Percentiles rank a stretch among this genome's conserved stretches.
These are phyloP conservation scores for Arthrinium puccinioides DNA, from an alignment of 2,329 filamentous ascomycete species.

Conservation along the genomic window DNA sequence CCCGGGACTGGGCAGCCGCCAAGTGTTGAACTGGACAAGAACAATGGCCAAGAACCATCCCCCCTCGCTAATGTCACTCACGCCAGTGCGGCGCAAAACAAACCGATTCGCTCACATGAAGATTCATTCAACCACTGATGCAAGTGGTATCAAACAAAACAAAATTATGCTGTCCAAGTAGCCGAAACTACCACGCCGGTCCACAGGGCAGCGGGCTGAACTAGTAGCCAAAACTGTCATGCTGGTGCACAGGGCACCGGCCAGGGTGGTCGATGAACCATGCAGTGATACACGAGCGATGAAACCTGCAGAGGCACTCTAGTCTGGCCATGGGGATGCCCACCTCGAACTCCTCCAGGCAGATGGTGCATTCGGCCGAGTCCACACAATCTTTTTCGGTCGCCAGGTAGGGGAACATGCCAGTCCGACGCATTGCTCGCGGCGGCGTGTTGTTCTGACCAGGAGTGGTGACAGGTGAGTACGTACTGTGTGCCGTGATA, in stretches of 20 bases:
- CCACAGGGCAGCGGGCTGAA: no score
- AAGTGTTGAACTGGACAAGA: no score
- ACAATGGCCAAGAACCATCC: no score
- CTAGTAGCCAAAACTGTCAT: constrained; percentile 50
- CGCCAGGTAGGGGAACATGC: constrained; percentile 57
- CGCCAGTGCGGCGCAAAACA: no score
- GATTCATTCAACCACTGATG: no score
- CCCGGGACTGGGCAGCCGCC: no score
- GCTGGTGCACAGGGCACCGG: constrained; percentile 59
- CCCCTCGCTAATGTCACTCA: no score
- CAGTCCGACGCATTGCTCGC: constrained; percentile 39
- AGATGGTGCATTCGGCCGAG: constrained; percentile 61
- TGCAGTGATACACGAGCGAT: constrained; percentile 50
- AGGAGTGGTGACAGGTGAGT: constrained; percentile 25
- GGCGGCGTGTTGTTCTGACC: constrained; percentile 19
- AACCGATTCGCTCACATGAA: no score
- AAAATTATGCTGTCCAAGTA: no score
- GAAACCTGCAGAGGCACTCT: constrained; percentile 61
- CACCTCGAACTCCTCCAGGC: constrained; percentile 57
- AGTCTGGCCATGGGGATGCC: constrained; percentile 57
- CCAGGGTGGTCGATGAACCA: constrained; percentile 59
- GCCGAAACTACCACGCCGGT: no score
- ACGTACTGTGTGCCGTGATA: constrained; percentile 47
- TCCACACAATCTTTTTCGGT: constrained; percentile 65
- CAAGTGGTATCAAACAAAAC: no score